A percentile compares a stretch with the other conserved stretches of the same genome.
Evolutionary conservation across 306 rosid species (phyloP).

Genomic region (Castanea sativa): DNA sequence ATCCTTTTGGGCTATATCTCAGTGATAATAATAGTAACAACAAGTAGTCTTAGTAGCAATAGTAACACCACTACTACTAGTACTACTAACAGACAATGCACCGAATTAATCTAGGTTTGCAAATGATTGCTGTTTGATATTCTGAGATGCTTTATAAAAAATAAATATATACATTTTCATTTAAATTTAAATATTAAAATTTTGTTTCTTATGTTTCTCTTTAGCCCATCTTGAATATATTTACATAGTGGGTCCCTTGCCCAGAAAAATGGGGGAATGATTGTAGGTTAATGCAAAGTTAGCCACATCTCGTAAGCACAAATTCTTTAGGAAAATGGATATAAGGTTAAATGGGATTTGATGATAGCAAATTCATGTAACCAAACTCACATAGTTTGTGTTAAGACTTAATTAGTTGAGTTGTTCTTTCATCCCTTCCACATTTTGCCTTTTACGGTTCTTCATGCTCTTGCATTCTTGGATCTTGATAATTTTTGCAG

Average conservation of each 20-base stretch:
- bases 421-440: background rate
- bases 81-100: background rate
- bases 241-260: background rate
- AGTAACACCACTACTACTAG: background rate
- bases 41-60: background rate
- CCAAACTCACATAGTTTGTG: background rate
- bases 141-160: background rate
- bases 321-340: background rate
- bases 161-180: background rate
- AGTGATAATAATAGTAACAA: too few species aligned
- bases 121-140: background rate
- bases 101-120: background rate
- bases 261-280: background rate
- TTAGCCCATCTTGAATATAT: background rate
- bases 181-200: background rate
- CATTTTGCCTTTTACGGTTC: constrained; percentile 2
- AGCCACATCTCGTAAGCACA: background rate
- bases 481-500: constrained; percentile 36
- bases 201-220: background rate
- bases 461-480: constrained; percentile 12
- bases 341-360: background rate
- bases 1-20: background rate
- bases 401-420: background rate
- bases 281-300: background rate
- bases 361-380: background rate